A percentile compares a stretch with the other conserved stretches of the same genome.
Evolutionary conservation across 768 basidiomycete species (phyloP).

Genomic region (Tremella yokohamensis): DNA sequence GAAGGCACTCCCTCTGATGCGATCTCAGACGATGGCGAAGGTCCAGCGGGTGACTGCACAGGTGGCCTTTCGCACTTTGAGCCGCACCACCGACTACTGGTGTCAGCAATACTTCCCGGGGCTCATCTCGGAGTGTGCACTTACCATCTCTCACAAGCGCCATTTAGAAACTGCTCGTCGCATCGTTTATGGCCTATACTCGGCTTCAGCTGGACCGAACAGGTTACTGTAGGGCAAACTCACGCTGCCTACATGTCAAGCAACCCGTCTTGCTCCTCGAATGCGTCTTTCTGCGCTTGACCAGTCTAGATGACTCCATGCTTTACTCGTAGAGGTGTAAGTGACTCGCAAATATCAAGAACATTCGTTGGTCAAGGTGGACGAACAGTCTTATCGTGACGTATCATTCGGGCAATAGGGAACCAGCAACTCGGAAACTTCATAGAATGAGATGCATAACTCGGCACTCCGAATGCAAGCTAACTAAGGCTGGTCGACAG

Average conservation of each 20-base stretch:
- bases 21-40: no score
- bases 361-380: no score
- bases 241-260: slow-evolving; percentile 2
- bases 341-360: background rate
- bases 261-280: slow-evolving; percentile 1
- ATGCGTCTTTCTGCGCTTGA: slow-evolving; percentile 5
- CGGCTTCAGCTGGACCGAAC: no score
- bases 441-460: background rate
- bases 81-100: no score
- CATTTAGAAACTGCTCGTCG: background rate
- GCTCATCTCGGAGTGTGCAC: no score
- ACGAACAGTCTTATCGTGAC: background rate
- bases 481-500: background rate
- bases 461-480: background rate
- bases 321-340: background rate
- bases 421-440: background rate
- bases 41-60: no score
- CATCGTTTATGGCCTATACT: slow-evolving; percentile 2
- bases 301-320: no score
- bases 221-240: background rate
- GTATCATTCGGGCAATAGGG: background rate
- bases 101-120: no score
- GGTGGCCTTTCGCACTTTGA: no score
- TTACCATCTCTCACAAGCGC: slow-evolving; percentile 2
- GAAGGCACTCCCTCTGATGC: no score